Evolutionary conservation across 306 rosid species (phyloP).

Genomic region (Benincasa hispida): DNA sequence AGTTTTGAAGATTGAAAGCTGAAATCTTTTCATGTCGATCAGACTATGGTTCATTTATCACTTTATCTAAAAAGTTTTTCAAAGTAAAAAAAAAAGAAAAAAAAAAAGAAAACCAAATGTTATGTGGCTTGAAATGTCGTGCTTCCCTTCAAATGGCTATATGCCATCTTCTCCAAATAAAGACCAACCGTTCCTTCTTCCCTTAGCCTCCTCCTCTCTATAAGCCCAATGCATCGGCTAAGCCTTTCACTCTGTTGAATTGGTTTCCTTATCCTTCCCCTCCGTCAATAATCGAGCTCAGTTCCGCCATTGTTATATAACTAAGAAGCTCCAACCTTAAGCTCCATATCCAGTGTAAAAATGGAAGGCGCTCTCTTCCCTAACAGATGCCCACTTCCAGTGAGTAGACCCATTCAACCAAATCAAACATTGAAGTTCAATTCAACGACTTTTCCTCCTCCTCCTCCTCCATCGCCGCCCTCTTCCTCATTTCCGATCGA

Average conservation of each 20-base stretch:
- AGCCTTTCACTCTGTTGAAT: background rate
- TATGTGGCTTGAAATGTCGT: background rate
- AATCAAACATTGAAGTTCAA: slow-evolving; percentile 39
- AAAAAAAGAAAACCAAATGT: background rate
- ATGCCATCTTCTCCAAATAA: background rate
- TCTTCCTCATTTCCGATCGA: slow-evolving; percentile 57
- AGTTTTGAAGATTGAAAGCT: no score
- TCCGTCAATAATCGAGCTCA: background rate
- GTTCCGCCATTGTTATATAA: background rate
- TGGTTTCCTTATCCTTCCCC: background rate
- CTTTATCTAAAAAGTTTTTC: background rate
- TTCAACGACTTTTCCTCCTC: slow-evolving; percentile 38
- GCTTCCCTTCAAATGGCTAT: background rate
- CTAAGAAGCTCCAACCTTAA: background rate
- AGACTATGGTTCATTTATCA: background rate
- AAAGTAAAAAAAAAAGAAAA: background rate
- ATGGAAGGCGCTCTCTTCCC: slow-evolving; percentile 85
- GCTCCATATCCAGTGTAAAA: background rate
- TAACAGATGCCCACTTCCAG: slow-evolving; percentile 34
- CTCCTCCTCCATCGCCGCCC: slow-evolving; percentile 33
- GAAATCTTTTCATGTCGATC: background rate
- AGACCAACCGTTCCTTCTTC: slow-evolving; percentile 5
- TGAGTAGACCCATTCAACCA: slow-evolving; percentile 32
- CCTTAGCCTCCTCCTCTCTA: background rate
- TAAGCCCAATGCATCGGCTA: background rate